Conservation (phyloP, 306 rosid genomes). For the Vigna reflexopilosa region DNA sequence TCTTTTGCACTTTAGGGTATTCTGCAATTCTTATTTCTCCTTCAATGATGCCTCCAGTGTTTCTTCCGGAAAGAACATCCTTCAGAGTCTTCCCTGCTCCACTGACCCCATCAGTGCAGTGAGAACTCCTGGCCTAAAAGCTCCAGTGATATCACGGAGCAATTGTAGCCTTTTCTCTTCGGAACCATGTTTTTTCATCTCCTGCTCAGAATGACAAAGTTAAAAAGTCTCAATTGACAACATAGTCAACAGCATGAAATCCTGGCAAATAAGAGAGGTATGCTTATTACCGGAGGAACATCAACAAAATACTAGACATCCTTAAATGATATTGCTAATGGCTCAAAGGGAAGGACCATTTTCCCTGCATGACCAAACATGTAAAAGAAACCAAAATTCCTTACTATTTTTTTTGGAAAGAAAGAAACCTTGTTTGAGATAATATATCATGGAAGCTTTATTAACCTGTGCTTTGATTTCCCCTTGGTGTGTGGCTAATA, state of each 20-base stretch:
- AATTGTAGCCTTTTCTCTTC: slow-evolving; percentile 69
- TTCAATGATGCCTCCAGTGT: slow-evolving; percentile 73
- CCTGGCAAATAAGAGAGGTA: slow-evolving; percentile 33
- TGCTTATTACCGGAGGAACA: slow-evolving; percentile 58
- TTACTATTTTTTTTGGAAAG: slow-evolving; percentile 24
- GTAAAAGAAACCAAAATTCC: slow-evolving; percentile 33
- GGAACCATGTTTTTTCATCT: slow-evolving; percentile 72
- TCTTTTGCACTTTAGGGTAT: slow-evolving; percentile 75
- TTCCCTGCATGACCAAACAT: slow-evolving; percentile 55
- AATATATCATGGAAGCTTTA: slow-evolving; percentile 16
- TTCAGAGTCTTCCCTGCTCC: slow-evolving; percentile 91
- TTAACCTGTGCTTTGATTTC: slow-evolving; percentile 55
- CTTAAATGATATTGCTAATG: slow-evolving; percentile 56
- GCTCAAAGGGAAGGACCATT: slow-evolving; percentile 63
- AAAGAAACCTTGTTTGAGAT: slow-evolving; percentile 28
- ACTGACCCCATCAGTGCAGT: slow-evolving; percentile 87
- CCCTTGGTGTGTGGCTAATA: slow-evolving; percentile 46
- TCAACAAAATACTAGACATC: slow-evolving; percentile 71
- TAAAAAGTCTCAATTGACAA: slow-evolving; percentile 31
- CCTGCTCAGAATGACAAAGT: slow-evolving; percentile 55
- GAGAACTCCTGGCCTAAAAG: slow-evolving; percentile 80
- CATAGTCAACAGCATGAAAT: slow-evolving; percentile 26
- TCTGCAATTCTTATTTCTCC: slow-evolving; percentile 82
- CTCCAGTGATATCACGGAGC: slow-evolving; percentile 77
- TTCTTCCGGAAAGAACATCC: slow-evolving; percentile 91